These are phyloP conservation scores for Talaromyces sp. DNA, from an alignment of 2,329 filamentous ascomycete species.

Conservation along the genomic window DNA sequence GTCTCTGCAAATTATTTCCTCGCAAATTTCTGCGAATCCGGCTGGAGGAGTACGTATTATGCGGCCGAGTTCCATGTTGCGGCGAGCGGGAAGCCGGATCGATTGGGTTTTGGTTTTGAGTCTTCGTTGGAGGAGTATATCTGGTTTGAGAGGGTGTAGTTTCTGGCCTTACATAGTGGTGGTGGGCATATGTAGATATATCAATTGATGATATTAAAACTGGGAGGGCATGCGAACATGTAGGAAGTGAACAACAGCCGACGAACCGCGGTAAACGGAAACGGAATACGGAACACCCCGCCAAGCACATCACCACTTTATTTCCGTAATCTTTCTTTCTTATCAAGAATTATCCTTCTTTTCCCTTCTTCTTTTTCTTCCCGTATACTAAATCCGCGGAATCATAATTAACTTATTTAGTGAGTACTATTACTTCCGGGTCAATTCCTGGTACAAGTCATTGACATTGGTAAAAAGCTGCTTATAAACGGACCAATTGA, in stretches of 20 bases:
- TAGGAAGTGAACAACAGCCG: no score
- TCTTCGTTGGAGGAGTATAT: neutral
- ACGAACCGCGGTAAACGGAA: neutral
- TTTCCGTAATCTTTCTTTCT: no score
- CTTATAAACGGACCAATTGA: neutral
- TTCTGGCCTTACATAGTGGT: neutral
- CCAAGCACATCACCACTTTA: neutral
- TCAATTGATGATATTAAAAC: no score
- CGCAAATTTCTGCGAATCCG: neutral
- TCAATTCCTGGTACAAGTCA: no score
- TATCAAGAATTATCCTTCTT: no score
- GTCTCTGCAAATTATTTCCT: neutral
- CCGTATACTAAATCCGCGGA: no score
- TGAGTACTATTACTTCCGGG: no score
- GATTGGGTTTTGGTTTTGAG: neutral
- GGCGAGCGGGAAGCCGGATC: neutral
- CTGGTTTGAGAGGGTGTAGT: neutral
- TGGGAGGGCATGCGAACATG: no score
- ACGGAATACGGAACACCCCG: no score
- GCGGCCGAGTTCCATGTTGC: neutral
- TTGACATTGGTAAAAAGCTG: neutral
- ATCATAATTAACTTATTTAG: no score
- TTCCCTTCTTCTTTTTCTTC: no score
- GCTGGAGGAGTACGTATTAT: neutral
- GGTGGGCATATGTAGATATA: no score